Percentiles rank a stretch among this genome's conserved stretches.
Evolutionary conservation across 768 basidiomycete species (phyloP).

Genomic region (Pisolithus tinctorius): DNA sequence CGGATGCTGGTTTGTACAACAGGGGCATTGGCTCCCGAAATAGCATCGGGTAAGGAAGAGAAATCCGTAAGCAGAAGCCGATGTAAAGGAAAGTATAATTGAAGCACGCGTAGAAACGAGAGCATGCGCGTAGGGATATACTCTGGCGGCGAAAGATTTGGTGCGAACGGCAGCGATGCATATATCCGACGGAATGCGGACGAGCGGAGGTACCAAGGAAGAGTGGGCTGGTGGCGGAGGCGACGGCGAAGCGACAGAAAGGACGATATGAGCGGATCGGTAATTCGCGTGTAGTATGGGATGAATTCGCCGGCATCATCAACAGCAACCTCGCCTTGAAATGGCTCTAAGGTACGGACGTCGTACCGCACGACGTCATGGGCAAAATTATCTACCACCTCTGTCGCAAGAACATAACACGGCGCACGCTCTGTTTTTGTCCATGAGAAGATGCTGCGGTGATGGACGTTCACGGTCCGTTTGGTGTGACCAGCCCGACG

Average conservation of each 20-base stretch:
- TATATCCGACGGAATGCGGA: slow-evolving; percentile 58
- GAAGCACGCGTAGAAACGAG: slow-evolving; percentile 74
- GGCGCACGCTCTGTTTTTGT: slow-evolving; percentile 65
- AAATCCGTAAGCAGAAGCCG: slow-evolving; percentile 95
- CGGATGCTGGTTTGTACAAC: slow-evolving; percentile 93
- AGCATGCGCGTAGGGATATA: slow-evolving; percentile 91
- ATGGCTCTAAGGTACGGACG: slow-evolving; percentile 66
- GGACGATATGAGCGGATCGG: slow-evolving; percentile 76
- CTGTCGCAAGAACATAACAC: slow-evolving; percentile 91
- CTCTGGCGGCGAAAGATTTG: slow-evolving; percentile 83
- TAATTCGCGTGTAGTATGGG: slow-evolving; percentile 74
- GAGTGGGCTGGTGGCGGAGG: slow-evolving; percentile 51
- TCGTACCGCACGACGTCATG: slow-evolving; percentile 95
- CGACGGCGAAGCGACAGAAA: slow-evolving; percentile 65
- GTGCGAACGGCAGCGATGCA: slow-evolving; percentile 73
- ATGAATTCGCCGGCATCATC: slow-evolving; percentile 78
- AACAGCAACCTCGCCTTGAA: slow-evolving; percentile 78
- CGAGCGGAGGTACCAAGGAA: slow-evolving; percentile 50
- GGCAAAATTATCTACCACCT: slow-evolving; percentile 98
- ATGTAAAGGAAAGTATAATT: slow-evolving; percentile 83
- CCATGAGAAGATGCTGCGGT: slow-evolving; percentile 88
- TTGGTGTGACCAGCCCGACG: slow-evolving; percentile 28
- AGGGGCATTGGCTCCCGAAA: slow-evolving; percentile 62
- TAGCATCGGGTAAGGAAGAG: slow-evolving; percentile 76
- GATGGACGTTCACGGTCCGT: slow-evolving; percentile 53